Percentiles rank a stretch among this genome's conserved stretches.
Conservation (phyloP, 306 rosid genomes). For the Quercus rubra region DNA sequence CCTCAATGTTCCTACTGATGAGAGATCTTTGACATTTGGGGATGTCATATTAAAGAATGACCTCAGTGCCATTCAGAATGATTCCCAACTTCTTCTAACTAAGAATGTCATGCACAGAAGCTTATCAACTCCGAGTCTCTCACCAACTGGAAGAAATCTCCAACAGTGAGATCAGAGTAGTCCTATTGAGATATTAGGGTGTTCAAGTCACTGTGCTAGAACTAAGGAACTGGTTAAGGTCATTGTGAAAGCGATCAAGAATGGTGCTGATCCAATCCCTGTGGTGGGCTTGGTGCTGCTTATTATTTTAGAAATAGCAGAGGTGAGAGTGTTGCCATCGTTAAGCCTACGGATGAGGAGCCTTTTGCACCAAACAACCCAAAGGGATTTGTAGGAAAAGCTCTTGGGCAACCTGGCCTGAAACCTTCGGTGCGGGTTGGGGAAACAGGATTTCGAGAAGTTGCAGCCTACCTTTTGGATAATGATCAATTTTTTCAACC, state of each 20-base stretch:
- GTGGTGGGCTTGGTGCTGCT: conserved; percentile 97
- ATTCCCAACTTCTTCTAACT: conserved; percentile 79
- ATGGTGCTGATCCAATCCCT: conserved; percentile 83
- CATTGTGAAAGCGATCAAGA: conserved; percentile 63
- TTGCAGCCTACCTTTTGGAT: conserved; percentile 92
- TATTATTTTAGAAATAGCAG: conserved; percentile 70
- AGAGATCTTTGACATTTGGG: conserved; percentile 86
- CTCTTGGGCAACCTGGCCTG: conserved; percentile 94
- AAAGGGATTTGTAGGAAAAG: conserved; percentile 90
- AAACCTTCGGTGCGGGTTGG: conserved; percentile 94
- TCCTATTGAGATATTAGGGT: conserved; percentile 82
- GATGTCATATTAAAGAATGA: conserved; percentile 86
- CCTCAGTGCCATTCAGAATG: conserved; percentile 77
- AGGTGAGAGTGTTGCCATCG: conserved; percentile 85
- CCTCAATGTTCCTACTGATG: conserved; percentile 79
- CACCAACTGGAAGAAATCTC: conserved; percentile 78
- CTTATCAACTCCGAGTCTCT: conserved; percentile 93
- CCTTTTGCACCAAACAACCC: conserved; percentile 99
- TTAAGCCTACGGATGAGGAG: conserved; percentile 96
- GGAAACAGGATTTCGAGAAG: conserved; percentile 95
- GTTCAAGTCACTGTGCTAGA: conserved; percentile 46
- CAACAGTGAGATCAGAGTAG: conserved; percentile 85
- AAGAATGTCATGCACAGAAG: conserved; percentile 80
- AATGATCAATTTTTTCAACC: conserved; percentile 42
- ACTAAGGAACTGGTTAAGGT: conserved; percentile 55